A percentile compares a stretch with the other conserved stretches of the same genome.
phyloP scores from a whole-genome alignment of 2,329 filamentous ascomycete species.

The Ophiocordyceps camponoti-floridani region DNA sequence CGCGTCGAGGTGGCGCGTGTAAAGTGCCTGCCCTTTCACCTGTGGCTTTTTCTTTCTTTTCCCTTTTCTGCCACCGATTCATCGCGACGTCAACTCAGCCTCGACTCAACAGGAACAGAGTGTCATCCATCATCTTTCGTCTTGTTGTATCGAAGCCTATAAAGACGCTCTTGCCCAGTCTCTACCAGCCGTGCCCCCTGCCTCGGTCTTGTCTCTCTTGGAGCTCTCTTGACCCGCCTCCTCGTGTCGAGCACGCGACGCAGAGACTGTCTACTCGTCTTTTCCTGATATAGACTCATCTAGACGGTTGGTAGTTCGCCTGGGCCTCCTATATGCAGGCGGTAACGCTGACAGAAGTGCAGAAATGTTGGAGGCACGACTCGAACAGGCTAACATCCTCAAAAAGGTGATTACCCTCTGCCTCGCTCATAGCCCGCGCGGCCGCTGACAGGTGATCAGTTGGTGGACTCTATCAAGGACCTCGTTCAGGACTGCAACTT shows the following conservation, averaged over 20 bases:
- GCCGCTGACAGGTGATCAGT: slow-evolving; percentile 28
- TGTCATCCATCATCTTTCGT: not conserved
- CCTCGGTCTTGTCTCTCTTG: not conserved
- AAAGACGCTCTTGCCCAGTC: not conserved
- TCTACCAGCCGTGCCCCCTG: not conserved
- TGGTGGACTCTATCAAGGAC: slow-evolving; percentile 98
- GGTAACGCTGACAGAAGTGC: slow-evolving; percentile 2
- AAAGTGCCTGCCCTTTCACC: slow-evolving; percentile 13
- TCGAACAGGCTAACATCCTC: slow-evolving; percentile 82
- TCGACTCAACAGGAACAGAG: not conserved
- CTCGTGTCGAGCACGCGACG: not conserved
- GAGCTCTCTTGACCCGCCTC: not conserved
- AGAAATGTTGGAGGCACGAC: slow-evolving; percentile 86
- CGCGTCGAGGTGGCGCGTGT: slow-evolving; percentile 15
- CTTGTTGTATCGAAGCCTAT: not conserved
- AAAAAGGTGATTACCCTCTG: slow-evolving; percentile 56
- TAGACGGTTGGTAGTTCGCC: not conserved
- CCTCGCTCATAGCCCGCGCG: not conserved
- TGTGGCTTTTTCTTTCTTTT: not conserved
- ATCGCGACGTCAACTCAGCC: too few relatives aligned
- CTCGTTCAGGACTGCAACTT: slow-evolving; percentile 99
- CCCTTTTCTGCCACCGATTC: not conserved
- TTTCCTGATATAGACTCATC: not conserved
- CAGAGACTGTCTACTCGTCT: not conserved
- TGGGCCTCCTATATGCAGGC: not conserved